Evolutionary conservation across 768 basidiomycete genomes (phyloP), one percentile per base, ranked within the genome.

Genomic region (Mycena rebaudengoi): DNA sequence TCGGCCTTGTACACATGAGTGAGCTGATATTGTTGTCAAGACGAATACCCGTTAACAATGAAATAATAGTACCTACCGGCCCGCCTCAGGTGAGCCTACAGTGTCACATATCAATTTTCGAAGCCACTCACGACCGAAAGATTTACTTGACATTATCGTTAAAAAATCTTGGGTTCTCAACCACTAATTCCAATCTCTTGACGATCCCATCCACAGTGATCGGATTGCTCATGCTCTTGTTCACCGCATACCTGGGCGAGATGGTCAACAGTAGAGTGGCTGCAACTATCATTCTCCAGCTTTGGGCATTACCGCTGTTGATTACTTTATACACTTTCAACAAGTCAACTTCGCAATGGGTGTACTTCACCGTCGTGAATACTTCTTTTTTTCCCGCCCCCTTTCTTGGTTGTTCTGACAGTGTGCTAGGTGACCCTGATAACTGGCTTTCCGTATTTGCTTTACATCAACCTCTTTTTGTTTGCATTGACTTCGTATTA

Each of bases 261-360:
- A 76, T 79, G 29, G 72, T 88, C 69, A 81, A 90, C 69, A 86
- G 85, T 64, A 82, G 88, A 5, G 79, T 84, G n/a, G 72, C 79
- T 23, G 82, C 85, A 2, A 82, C 85, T 4, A 74, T 89, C 25
- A 73, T 87, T 29, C 77, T 86, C 14, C 83, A 88, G 58, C 51
- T 89, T 54, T 91, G 89, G 89, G 85, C 86, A 1, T 74, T 91
- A 6, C 86, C 87, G 3, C 80, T 89, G 26, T 78, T 91, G 40
- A 79, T 88, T 54, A 83, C 84, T 1, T 77, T 88, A 0, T 85
- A 85, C 67, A 83, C 83, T 4, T 85, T 89, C 71, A 75, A 76
- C 65, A 55, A 63, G 23, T 52, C 77, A 1, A 86, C 86, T 2
- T 84, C 81, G 13, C 84, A 83, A 70, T 88, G 86, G 86, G 82